A percentile compares a stretch with the other conserved stretches of the same genome.
Conservation (phyloP, 2,329 filamentous ascomycete species). For the Escovopsis sp. region DNA sequence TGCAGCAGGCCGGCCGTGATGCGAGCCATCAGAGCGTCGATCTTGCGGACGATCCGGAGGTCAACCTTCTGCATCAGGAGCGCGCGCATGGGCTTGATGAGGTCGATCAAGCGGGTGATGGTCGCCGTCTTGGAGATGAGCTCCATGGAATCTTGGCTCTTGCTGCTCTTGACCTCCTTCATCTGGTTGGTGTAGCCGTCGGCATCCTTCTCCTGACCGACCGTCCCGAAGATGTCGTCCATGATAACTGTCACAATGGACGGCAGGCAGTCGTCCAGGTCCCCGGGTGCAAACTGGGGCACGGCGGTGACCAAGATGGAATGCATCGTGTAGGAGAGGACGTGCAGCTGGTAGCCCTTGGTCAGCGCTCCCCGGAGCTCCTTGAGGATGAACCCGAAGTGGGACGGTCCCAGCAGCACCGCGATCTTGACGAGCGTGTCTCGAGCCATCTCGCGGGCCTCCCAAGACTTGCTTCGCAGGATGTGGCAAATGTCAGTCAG, state of each 20-base stretch:
- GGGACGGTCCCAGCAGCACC: constrained; percentile 62
- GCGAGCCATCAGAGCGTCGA: constrained; percentile 74
- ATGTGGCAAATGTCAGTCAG: constrained; percentile 90
- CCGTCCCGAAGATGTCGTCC: constrained; percentile 91
- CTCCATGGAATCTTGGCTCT: constrained; percentile 96
- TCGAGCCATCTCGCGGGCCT: constrained; percentile 79
- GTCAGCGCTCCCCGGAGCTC: constrained; percentile 73
- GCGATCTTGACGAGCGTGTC: constrained; percentile 79
- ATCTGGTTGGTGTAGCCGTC: constrained; percentile 90
- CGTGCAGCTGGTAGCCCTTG: constrained; percentile 83
- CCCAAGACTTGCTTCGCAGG: constrained; percentile 73
- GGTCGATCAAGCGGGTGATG: constrained; percentile 53
- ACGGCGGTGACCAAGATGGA: constrained; percentile 68
- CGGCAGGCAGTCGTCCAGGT: constrained; percentile 74
- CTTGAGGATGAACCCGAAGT: constrained; percentile 86
- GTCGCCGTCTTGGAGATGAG: constrained; percentile 73
- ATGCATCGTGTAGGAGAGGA: constrained; percentile 89
- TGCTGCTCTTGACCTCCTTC: constrained; percentile 96
- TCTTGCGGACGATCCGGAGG: constrained; percentile 69
- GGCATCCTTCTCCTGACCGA: constrained; percentile 91
- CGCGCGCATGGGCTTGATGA: constrained; percentile 64
- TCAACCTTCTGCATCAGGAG: constrained; percentile 76
- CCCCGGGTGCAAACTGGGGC: constrained; percentile 61
- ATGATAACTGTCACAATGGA: constrained; percentile 74
- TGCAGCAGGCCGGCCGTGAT: constrained; percentile 71